Evolutionary conservation across 176 grass and related monocot species (phyloP).

Genomic region (Cenchrus purpureus): DNA sequence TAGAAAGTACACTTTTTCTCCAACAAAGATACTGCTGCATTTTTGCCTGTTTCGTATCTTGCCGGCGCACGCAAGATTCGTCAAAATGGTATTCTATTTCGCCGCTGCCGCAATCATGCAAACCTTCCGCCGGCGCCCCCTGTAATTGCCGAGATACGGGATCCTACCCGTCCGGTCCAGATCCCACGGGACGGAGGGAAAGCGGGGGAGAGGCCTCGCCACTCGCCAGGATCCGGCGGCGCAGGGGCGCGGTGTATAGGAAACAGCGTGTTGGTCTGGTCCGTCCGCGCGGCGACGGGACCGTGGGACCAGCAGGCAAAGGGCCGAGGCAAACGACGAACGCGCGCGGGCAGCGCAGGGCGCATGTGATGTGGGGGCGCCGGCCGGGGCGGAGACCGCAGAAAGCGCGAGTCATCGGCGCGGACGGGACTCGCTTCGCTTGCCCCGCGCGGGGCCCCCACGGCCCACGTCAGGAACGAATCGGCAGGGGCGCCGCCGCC

Average conservation of each 20-base stretch:
- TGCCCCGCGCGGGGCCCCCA: background rate
- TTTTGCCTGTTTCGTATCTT: slow-evolving; percentile 5
- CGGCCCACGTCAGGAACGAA: background rate
- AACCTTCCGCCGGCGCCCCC: slow-evolving; percentile 4
- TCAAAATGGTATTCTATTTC: background rate
- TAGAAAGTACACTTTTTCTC: background rate
- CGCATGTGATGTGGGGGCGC: slow-evolving; percentile 41
- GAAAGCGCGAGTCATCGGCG: slow-evolving; percentile 29
- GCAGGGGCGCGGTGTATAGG: background rate
- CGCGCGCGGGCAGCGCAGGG: no score
- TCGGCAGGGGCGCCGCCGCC: background rate
- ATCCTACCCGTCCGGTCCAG: background rate
- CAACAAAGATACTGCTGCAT: background rate
- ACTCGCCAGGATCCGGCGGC: background rate
- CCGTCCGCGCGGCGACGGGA: no score
- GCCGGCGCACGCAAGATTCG: slow-evolving; percentile 28
- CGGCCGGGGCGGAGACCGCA: slow-evolving; percentile 4
- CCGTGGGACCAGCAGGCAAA: no score
- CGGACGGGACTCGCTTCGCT: background rate
- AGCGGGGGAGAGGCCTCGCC: background rate
- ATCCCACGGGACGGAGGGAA: slow-evolving; percentile 16
- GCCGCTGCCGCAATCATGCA: background rate
- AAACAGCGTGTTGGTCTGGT: background rate
- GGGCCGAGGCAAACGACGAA: no score
- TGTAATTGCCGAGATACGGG: slow-evolving; percentile 6